Base-by-base conservation (phyloP, 768 basidiomycete species). In the Termitomyces sp. region DNA sequence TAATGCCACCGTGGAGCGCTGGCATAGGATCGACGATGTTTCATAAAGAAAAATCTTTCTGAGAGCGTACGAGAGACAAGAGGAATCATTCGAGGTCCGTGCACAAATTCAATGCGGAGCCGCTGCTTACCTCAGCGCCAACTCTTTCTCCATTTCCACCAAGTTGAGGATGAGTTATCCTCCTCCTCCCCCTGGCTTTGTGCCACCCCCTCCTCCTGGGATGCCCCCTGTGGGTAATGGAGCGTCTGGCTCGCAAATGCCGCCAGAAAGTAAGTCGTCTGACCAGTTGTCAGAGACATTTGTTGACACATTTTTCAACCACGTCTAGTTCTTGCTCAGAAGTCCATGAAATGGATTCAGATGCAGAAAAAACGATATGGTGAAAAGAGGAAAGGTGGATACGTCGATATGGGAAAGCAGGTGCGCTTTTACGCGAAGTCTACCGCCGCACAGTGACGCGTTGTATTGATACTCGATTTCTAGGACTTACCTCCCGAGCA, bases 401-500 rank as follows among this genome's bases (percentile, higher is more conserved):
- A 86, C 70, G 87, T 94, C 63, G 94, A 95, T 71, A 91, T 93
- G 86, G 93, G 94, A 62, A 94, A 97, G 76, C 90, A 92, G 86
- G 90, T 94, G 49, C 22, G 63, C 67, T 28, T n/a, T 61, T 38
- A 20, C 63, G n/a, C 32, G 12, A 54, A 62, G 62, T 63, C 20
- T 50, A 38, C 42, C 42, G 57, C 40, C 44, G 42, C 36, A 18
- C 11, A 22, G 20, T 36, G 57, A 59, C 60, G 57, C 56, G 66
- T 51, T 54, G 3, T 38, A 36, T 52, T 61, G 38, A 63, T 66
- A 35, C 56, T 63, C 58, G 55, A 65, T 64, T 53, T 39, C 8
- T 57, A 96, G 92, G 95, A 97, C 74, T 78, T 97, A 61, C 97
- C 97, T 59, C 93, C 96, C 35, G 97, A 99, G 75, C 96, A 98